These are phyloP conservation scores for Cutaneotrichosporon sp. DNA, from an alignment of 1,284 basidiomycete species.

Conservation along the genomic window DNA sequence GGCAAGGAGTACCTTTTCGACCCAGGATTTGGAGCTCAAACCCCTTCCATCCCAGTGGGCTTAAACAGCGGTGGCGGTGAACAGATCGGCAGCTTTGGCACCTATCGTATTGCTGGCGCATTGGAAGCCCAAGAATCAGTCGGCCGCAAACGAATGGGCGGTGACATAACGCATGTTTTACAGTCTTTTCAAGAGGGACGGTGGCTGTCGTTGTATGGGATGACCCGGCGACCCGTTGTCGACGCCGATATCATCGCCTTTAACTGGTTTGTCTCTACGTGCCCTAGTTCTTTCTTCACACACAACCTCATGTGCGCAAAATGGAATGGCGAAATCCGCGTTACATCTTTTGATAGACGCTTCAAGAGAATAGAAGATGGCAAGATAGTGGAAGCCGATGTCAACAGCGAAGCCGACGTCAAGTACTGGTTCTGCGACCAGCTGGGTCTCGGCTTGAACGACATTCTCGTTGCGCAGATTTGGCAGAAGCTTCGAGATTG, in stretches of 20 bases:
- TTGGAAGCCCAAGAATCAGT: background rate
- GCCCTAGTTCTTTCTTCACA: conserved; percentile 2
- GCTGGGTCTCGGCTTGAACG: background rate
- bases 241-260: conserved; percentile 8
- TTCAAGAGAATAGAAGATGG: conserved; percentile 4
- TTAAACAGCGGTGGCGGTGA: background rate
- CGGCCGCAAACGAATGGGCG: background rate
- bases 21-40: conserved; percentile 8
- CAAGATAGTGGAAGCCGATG: background rate
- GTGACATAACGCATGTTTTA: conserved; percentile 1
- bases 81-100: conserved; percentile 4
- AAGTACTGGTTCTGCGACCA: conserved; percentile 1
- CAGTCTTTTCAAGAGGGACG: background rate
- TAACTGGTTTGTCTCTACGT: conserved; percentile 15
- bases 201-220: conserved; percentile 10
- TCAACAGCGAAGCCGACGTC: background rate
- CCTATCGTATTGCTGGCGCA: conserved; percentile 1
- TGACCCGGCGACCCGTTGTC: conserved; percentile 4
- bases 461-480: too few species aligned
- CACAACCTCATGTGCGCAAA: background rate
- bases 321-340: conserved; percentile 9
- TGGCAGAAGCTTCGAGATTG: too few species aligned
- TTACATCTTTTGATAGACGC: conserved; percentile 2
- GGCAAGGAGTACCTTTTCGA: conserved; percentile 10
- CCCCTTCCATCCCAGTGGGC: conserved; percentile 5